A percentile compares a stretch with the other conserved stretches of the same genome.
Evolutionary conservation across 805 yeast genomes (phyloP).

Genomic region (Zygosaccharomyces rouxii): DNA sequence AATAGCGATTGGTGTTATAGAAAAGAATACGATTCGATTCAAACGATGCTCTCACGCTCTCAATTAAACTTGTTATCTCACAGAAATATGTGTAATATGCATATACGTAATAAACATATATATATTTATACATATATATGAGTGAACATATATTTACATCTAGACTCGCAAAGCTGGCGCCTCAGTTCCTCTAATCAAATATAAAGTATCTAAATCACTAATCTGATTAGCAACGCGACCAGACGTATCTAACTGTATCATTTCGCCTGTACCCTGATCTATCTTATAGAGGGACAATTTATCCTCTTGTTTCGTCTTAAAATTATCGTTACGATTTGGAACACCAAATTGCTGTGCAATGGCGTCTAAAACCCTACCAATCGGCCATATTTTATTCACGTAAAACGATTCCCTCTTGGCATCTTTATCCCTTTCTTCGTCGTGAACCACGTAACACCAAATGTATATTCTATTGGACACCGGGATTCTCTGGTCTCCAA

Average conservation of each 20-base stretch:
- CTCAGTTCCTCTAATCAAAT: slow-evolving; percentile 28
- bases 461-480: slow-evolving; percentile 26
- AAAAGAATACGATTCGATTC: neutral
- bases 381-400: slow-evolving; percentile 33
- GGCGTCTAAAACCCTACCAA: slow-evolving; percentile 33
- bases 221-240: slow-evolving; percentile 22
- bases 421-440: slow-evolving; percentile 13
- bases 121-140: neutral
- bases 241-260: slow-evolving; percentile 11
- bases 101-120: neutral
- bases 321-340: slow-evolving; percentile 20
- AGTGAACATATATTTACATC: neutral
- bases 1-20: slow-evolving; percentile 1
- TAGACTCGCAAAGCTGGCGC: neutral
- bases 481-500: slow-evolving; percentile 30
- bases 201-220: slow-evolving; percentile 24
- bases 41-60: neutral
- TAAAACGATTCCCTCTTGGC: slow-evolving; percentile 17
- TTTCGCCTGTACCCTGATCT: slow-evolving; percentile 7
- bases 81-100: slow-evolving; percentile 4
- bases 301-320: slow-evolving; percentile 17
- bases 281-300: slow-evolving; percentile 27
- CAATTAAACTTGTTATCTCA: neutral
- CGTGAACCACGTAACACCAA: slow-evolving; percentile 20
- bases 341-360: slow-evolving; percentile 26